Evolutionary conservation across 2,329 filamentous ascomycete species (phyloP), one percentile per base, ranked within the genome.

Genomic region (Hymenoscyphus fraxineus): DNA sequence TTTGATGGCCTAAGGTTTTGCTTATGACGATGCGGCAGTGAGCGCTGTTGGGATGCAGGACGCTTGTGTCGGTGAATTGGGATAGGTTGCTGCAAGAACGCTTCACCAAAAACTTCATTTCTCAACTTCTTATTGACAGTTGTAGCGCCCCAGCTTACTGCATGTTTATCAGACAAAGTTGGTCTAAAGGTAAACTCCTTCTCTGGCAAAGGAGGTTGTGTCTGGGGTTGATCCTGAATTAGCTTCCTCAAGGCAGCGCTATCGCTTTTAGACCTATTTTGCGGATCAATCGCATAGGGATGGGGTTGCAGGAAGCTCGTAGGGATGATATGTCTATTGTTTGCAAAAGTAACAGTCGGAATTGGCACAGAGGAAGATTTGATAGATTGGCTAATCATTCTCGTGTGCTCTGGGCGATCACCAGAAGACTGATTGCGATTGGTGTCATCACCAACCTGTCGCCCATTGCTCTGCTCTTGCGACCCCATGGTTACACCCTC

Each of bases 241-340:
- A 54, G 47, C 78, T n/a, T 74, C 71, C 63, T 76, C 78, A 57
- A 58, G 22, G 65, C 64, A 47, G 62, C 63, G 44, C 54, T 68
- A 22, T 74, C 69, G 59, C 68, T 72, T 27, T 66, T 67, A 5
- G 72, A 66, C 40, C 69, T 64, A 63, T 69, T 40, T 22, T 70
- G 67, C n/a, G 64, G 59, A 38, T 71, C 69, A 55, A 64, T 59
- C 77, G 77, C 40, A 75, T 81, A 39, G 32, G 87, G 81, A 19
- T 88, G 82, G 62, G 88, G 86, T 38, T 74, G 71, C 59, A 97
- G 89, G 35, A 97, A 82, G 72, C 91, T 91, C 57, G 92, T 87
- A 1, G 94, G 94, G 54, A 97, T 87, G 65, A 98, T 96, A 74
- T 98, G 94, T 68, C 90, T 87, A 75, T 98, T 98, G 75, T 97